Evolutionary conservation across 225 moss, liverwort and hornwort species (phyloP), one percentile per base, ranked within the genome.

Genomic region (Physcomitrium patens): DNA sequence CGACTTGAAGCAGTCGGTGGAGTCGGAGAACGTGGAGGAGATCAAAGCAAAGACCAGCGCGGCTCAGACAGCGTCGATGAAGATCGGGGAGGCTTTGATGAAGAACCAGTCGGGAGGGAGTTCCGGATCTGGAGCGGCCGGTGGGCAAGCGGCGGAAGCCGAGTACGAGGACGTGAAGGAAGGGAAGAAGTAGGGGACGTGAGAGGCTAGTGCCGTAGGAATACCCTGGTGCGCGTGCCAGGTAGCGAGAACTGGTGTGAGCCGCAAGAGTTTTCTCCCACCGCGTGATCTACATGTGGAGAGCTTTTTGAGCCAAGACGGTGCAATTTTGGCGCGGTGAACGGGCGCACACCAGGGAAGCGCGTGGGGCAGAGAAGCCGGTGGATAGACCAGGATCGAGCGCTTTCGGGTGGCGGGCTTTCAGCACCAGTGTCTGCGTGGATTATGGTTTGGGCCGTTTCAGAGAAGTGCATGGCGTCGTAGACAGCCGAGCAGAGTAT

Each of bases 81-180:
- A 92, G 77, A 96, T 96, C 44, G 96, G 96, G 43, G 83, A 94
- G 79, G 72, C 91, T 1, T 48, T 96, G 70, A 83, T 80, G 80
- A 88, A 89, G 81, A 85, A 76, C 74, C 89, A 73, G 53, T 76
- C 89, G 0, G 53, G 79, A 65, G 81, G 82, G 43, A 69, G 54
- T 11, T 31, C 87, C 0, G 85, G 75, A 5, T 74, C 82, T 26
- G 82, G 83, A 67, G 63, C 80, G 23, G 67, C 80, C 13, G 82
- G 80, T 69, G 92, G 90, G 12, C 90, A 89, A 79, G 92, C 92
- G 47, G 84, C 89, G 9, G 94, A 95, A 82, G 92, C 86, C 1
- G 92, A 95, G 78, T 92, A 95, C 8, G 89, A 93, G 76, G 92
- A 92, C 43, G 85, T 91, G 8, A 83, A 89, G 68, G 91, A 92